Percentiles rank a stretch among this genome's conserved stretches.
These are phyloP conservation scores for Penicillium crustosum DNA, from an alignment of 2,329 filamentous ascomycete genomes.

Conservation along the genomic window DNA sequence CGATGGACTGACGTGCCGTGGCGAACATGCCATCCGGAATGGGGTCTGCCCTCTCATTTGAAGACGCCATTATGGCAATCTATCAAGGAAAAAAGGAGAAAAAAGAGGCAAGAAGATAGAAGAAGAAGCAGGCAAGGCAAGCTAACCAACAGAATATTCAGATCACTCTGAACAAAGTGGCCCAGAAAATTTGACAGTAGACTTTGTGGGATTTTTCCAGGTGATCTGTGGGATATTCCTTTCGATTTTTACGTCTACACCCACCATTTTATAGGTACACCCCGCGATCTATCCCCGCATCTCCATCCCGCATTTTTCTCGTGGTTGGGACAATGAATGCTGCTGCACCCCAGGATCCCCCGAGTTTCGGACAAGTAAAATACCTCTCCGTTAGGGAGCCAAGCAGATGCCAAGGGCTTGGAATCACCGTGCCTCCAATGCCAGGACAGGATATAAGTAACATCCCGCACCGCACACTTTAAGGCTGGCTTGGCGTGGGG, in stretches of 20 bases:
- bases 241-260: not conserved
- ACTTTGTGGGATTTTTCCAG: not conserved
- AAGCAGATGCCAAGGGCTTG: slow-evolving; percentile 27
- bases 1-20: slow-evolving; percentile 63
- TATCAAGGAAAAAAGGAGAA: not conserved
- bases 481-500: slow-evolving; percentile 16
- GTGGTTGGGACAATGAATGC: slow-evolving; percentile 3
- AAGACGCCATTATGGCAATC: slow-evolving; percentile 3
- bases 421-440: slow-evolving; percentile 19
- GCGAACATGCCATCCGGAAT: slow-evolving; percentile 64
- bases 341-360: slow-evolving; percentile 7
- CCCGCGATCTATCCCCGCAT: slow-evolving; percentile 11
- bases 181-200: not conserved
- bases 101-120: not conserved
- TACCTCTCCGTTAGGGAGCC: slow-evolving; percentile 19
- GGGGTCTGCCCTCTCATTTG: slow-evolving; percentile 61
- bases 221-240: not conserved
- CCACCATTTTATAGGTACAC: slow-evolving; percentile 15
- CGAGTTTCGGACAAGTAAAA: slow-evolving; percentile 13
- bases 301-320: slow-evolving; percentile 14
- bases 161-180: not conserved
- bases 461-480: slow-evolving; percentile 8
- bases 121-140: not conserved
- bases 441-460: slow-evolving; percentile 7
- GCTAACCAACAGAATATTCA: not conserved